Conservation (phyloP, 2,329 filamentous ascomycete genomes). For the Penicillium capsulatum region DNA sequence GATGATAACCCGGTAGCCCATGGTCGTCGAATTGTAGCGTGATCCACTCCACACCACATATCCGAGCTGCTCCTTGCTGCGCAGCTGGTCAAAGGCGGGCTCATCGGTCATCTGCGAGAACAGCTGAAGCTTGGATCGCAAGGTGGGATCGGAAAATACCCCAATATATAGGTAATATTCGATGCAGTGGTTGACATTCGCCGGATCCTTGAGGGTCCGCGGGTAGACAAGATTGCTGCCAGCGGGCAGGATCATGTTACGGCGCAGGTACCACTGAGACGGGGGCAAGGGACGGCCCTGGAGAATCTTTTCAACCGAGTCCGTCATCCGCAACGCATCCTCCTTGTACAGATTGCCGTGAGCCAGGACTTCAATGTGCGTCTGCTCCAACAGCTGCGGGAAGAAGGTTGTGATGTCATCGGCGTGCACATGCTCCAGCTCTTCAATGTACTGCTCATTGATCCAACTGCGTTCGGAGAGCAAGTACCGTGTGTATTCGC, state of each 20-base stretch:
- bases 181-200: constrained; percentile 83
- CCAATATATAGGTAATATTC: constrained; percentile 73
- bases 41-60: constrained; percentile 90
- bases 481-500: constrained; percentile 76
- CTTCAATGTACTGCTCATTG: constrained; percentile 72
- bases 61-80: constrained; percentile 94
- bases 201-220: constrained; percentile 74
- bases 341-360: constrained; percentile 95
- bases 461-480: constrained; percentile 71
- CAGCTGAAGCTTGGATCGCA: constrained; percentile 73
- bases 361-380: constrained; percentile 81
- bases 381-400: constrained; percentile 73
- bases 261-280: constrained; percentile 72
- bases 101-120: constrained; percentile 89
- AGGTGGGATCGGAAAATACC: constrained; percentile 60
- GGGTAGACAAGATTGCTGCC: constrained; percentile 82
- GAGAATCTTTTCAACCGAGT: constrained; percentile 73
- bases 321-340: constrained; percentile 79
- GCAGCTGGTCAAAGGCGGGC: constrained; percentile 87
- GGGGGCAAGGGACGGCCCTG: constrained; percentile 69
- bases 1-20: constrained; percentile 83
- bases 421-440: constrained; percentile 68
- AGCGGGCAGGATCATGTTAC: constrained; percentile 71
- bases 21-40: constrained; percentile 67
- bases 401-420: constrained; percentile 73